Base-by-base conservation (phyloP, 176 grass and related monocot species). In the Cocos nucifera region DNA sequence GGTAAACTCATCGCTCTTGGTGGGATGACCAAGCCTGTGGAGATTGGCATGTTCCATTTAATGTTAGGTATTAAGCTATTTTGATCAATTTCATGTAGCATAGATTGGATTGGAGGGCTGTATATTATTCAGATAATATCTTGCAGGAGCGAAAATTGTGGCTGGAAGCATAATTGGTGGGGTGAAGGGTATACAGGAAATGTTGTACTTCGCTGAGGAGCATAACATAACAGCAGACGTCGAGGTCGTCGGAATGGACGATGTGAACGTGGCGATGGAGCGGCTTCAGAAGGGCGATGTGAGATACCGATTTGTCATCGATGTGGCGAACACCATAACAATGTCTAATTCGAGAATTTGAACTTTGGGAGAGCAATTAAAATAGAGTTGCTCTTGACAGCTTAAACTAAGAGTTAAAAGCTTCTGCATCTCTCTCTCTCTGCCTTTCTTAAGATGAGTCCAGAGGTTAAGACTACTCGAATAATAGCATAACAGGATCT, bases 81-180 rank as follows among this genome's bases (percentile, higher is more conserved):
- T 30, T 30, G 29, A 30, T 30, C 29, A 6, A 30, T 30, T 6
- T 30, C 29, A 6, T 30, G 0, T 7, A 1, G 4, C 1, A 6
- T 30, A 30, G 3, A 6, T 30, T 35, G 32, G 32, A 35, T 9
- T 35, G 8, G 32, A 35, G 32, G 32, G 32, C 8, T 9, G 32
- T 4, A 35, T 35, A 35, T 35, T 1, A 9, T 35, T 35, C 0
- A 1, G 32, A 6, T 35, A 35, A 8, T 35, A 35, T 35, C 32
- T 61, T 66, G 50, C 63, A 73, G 62, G 63, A 61, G 69, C 28
- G 52, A 81, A 54, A 59, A 64, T 16, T 0, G 26, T 75, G 24
- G 54, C 48, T 17, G 71, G 78, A 19, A 81, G 78, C 22, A 60
- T 75, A 48, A 65, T 70, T 7, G 66, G 78, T 2, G 78, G 78